Conservation (phyloP, 148 eudicot species). For the Amaranthus cruentus region DNA sequence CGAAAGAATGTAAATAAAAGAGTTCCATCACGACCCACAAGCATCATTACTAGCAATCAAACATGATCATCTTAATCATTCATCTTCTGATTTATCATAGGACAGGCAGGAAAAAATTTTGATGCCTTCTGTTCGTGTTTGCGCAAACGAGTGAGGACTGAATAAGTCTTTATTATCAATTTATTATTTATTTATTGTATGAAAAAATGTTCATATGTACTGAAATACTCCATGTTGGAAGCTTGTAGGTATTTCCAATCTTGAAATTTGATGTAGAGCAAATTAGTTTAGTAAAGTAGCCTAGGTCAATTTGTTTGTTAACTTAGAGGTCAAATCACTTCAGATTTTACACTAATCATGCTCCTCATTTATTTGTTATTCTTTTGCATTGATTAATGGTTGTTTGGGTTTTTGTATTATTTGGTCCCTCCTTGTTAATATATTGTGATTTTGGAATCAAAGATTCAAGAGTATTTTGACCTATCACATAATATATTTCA, state of each 20-base stretch:
- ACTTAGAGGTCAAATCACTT: neutral
- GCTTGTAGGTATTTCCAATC: neutral
- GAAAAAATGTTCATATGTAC: neutral
- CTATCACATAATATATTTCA: no score
- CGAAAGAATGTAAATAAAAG: constrained; percentile 38
- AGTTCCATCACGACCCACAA: neutral
- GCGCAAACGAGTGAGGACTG: constrained; percentile 18
- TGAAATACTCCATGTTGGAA: neutral
- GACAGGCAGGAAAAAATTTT: constrained; percentile 19
- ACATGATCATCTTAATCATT: constrained; percentile 15
- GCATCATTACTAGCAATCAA: constrained; percentile 3
- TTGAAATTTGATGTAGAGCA: neutral
- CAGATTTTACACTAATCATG: neutral
- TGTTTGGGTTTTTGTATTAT: no score
- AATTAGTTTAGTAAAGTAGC: neutral
- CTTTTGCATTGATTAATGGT: no score
- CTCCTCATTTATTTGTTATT: no score
- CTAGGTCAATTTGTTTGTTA: neutral
- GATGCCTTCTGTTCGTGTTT: constrained; percentile 21
- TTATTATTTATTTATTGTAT: constrained; percentile 6
- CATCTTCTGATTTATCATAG: constrained; percentile 18
- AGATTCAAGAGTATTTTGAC: no score
- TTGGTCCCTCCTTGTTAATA: no score
- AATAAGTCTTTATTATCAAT: neutral
- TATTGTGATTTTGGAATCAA: no score